These are phyloP conservation scores for Acer negundo DNA, from an alignment of 345 rosid species.

Conservation along the genomic window DNA sequence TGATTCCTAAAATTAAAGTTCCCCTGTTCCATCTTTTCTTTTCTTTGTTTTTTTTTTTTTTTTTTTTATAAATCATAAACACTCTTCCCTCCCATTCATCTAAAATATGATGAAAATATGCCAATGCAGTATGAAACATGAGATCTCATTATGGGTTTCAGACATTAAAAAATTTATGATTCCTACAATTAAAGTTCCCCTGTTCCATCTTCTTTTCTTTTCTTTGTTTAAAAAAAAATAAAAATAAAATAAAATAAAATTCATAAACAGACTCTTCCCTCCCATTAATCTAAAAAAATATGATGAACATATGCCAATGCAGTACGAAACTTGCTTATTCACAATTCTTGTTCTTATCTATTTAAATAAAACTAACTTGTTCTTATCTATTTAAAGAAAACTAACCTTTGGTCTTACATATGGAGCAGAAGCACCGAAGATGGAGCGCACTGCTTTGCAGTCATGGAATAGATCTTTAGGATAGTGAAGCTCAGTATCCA, in stretches of 20 bases:
- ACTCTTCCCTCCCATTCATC: background rate
- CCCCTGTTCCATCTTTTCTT: background rate
- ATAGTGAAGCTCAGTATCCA: conserved; percentile 69
- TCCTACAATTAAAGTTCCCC: background rate
- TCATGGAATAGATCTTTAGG: conserved; percentile 75
- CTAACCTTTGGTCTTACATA: conserved; percentile 92
- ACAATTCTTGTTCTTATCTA: background rate
- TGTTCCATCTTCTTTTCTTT: background rate
- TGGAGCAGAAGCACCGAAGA: conserved; percentile 80
- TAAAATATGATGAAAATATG: too few relatives aligned
- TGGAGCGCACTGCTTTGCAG: conserved; percentile 70
- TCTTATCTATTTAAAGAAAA: conserved; percentile 6
- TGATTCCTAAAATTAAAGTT: background rate
- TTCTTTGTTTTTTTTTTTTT: background rate
- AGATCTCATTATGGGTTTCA: background rate
- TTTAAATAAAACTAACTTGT: conserved; percentile 41
- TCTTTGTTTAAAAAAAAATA: too few relatives aligned
- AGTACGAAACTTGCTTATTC: background rate
- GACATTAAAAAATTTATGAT: background rate
- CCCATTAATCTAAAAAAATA: background rate
- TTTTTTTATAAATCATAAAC: too few relatives aligned
- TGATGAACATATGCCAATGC: background rate
- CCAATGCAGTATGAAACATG: background rate
- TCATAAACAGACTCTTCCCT: too few relatives aligned
- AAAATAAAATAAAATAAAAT: too few relatives aligned